phyloP scores from a whole-genome alignment of 2,329 filamentous ascomycete species.

The Nemania serpens region DNA sequence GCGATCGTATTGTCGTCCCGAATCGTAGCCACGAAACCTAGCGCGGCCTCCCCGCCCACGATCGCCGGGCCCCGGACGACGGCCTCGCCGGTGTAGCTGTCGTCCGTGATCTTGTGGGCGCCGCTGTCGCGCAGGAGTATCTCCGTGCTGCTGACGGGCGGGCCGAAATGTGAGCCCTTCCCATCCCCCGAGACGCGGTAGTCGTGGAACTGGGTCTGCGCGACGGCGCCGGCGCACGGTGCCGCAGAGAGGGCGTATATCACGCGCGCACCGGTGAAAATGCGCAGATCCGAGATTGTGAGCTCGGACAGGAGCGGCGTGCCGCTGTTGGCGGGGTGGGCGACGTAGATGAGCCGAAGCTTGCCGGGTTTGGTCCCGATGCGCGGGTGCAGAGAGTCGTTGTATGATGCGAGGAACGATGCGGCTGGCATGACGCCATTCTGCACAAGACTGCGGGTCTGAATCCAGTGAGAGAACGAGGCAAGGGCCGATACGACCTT shows the following conservation, averaged over 20 bases:
- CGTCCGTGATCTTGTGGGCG: conserved; percentile 65
- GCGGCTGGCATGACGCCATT: conserved; percentile 75
- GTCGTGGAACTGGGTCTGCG: conserved; percentile 86
- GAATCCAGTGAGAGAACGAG: conserved; percentile 71
- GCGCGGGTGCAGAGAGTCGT: conserved; percentile 61
- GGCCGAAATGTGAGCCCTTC: conserved; percentile 73
- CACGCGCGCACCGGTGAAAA: conserved; percentile 79
- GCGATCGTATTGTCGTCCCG: conserved; percentile 75
- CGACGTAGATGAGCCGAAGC: conserved; percentile 79
- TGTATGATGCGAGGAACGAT: conserved; percentile 64
- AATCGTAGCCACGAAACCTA: conserved; percentile 69
- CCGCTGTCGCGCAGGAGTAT: conserved; percentile 70
- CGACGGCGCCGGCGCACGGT: conserved; percentile 84
- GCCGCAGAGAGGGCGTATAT: conserved; percentile 84
- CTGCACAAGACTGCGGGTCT: conserved; percentile 69
- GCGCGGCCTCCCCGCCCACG: conserved; percentile 62
- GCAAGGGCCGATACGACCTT: conserved; percentile 67
- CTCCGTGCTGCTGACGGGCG: conserved; percentile 80
- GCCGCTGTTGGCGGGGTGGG: conserved; percentile 61
- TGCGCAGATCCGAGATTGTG: conserved; percentile 77
- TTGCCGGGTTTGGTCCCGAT: conserved; percentile 70
- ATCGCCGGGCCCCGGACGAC: conserved; percentile 75
- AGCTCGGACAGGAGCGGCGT: conserved; percentile 68
- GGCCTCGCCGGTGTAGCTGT: conserved; percentile 68
- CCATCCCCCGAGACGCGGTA: conserved; percentile 65